Conservation (phyloP, 2,329 filamentous ascomycete genomes). For the Aspergillus oerlinghausenensis region DNA sequence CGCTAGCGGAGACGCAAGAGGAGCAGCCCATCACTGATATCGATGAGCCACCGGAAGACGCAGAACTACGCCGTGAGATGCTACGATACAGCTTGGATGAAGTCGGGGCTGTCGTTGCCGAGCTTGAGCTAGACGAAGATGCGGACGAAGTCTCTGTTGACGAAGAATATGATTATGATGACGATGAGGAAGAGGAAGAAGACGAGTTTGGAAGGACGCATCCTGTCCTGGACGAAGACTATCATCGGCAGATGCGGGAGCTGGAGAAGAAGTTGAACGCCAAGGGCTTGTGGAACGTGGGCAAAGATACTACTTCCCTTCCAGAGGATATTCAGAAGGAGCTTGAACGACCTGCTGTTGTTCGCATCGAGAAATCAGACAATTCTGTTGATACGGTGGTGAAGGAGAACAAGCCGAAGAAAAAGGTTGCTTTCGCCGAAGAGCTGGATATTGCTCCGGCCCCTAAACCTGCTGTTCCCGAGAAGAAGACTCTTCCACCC, state of each 20-base stretch:
- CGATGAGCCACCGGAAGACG: slow-evolving; percentile 75
- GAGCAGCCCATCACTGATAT: slow-evolving; percentile 58
- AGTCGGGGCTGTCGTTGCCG: slow-evolving; percentile 85
- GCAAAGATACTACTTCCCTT: slow-evolving; percentile 41
- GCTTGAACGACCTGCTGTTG: slow-evolving; percentile 23
- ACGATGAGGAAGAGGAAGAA: slow-evolving; percentile 56
- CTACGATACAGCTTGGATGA: slow-evolving; percentile 83
- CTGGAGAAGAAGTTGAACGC: slow-evolving; percentile 70
- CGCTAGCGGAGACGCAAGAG: slow-evolving; percentile 17
- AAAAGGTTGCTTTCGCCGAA: slow-evolving; percentile 77
- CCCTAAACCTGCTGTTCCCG: slow-evolving; percentile 23
- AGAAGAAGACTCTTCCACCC: slow-evolving; percentile 26
- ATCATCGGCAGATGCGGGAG: slow-evolving; percentile 77
- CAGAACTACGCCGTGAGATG: slow-evolving; percentile 79
- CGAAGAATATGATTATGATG: slow-evolving; percentile 52
- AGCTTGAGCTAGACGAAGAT: slow-evolving; percentile 75
- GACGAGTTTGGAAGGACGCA: slow-evolving; percentile 71
- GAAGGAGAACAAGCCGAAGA: slow-evolving; percentile 41
- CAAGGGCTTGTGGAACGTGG: slow-evolving; percentile 54
- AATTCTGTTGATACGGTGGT: slow-evolving; percentile 6
- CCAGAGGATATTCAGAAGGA: slow-evolving; percentile 30
- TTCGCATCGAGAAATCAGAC: slow-evolving; percentile 21
- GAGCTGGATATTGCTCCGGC: slow-evolving; percentile 64
- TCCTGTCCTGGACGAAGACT: slow-evolving; percentile 65
- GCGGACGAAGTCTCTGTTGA: slow-evolving; percentile 48